Conservation (phyloP, 2,329 filamentous ascomycete genomes). For the Lomentospora prolificans region DNA sequence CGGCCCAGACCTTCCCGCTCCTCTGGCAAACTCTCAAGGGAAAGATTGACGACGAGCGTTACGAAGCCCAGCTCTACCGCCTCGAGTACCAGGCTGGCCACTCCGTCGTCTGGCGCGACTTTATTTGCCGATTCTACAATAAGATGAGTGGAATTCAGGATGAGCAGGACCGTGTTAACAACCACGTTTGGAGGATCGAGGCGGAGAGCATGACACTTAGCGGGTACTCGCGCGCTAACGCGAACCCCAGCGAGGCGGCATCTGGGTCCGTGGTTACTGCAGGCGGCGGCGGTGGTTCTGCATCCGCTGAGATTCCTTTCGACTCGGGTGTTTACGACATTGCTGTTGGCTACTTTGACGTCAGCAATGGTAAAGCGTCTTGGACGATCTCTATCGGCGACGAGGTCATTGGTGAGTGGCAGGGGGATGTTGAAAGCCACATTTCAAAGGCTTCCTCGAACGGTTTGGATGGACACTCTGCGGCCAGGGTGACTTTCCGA, state of each 20-base stretch:
- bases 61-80: slow-evolving; percentile 46
- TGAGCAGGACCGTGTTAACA: slow-evolving; percentile 40
- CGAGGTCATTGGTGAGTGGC: slow-evolving; percentile 44
- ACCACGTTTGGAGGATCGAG: slow-evolving; percentile 58
- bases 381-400: slow-evolving; percentile 47
- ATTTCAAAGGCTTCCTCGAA: slow-evolving; percentile 49
- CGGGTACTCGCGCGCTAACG: slow-evolving; percentile 43
- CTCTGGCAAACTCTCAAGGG: slow-evolving; percentile 45
- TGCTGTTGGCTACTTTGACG: slow-evolving; percentile 57
- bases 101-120: slow-evolving; percentile 61
- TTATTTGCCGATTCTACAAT: slow-evolving; percentile 54
- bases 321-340: slow-evolving; percentile 49
- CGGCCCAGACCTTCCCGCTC: slow-evolving; percentile 45
- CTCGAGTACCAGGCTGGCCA: slow-evolving; percentile 60
- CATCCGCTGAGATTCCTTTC: slow-evolving; percentile 34
- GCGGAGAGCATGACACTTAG: slow-evolving; percentile 54
- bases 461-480: slow-evolving; percentile 56
- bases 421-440: slow-evolving; percentile 46
- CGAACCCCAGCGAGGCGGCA: slow-evolving; percentile 50
- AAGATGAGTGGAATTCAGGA: slow-evolving; percentile 53
- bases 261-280: slow-evolving; percentile 43
- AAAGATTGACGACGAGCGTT: slow-evolving; percentile 50
- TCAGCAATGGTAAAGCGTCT: slow-evolving; percentile 44
- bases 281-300: slow-evolving; percentile 41
- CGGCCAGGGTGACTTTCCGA: slow-evolving; percentile 50